A percentile compares a stretch with the other conserved stretches of the same genome.
These are phyloP conservation scores for Polytrichum formosum DNA, from an alignment of 225 moss, liverwort and hornwort genomes.

Conservation along the genomic window DNA sequence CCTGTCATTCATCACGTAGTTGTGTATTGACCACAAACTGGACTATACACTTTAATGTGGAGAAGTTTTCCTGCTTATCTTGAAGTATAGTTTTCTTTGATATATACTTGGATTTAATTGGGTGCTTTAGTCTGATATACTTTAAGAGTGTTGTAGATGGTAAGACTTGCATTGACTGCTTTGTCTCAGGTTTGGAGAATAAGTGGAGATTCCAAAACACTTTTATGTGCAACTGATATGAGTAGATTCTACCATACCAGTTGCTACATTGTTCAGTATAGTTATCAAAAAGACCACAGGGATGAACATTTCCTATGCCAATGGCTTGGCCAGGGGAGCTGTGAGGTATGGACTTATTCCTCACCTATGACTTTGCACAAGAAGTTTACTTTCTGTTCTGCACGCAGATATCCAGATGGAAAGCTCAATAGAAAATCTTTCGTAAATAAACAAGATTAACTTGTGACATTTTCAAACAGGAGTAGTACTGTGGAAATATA, in stretches of 20 bases:
- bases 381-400: too few relatives aligned
- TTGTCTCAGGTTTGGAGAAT: slow-evolving; percentile 46
- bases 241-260: slow-evolving; percentile 46
- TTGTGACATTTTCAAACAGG: too few relatives aligned
- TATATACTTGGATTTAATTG: too few relatives aligned
- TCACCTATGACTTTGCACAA: too few relatives aligned
- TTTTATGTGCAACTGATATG: slow-evolving; percentile 27
- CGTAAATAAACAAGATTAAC: slow-evolving; percentile 16
- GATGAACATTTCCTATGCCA: slow-evolving; percentile 47
- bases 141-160: not conserved
- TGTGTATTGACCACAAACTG: too few relatives aligned
- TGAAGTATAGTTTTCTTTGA: too few relatives aligned
- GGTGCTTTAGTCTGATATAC: too few relatives aligned
- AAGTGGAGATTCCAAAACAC: slow-evolving; percentile 28
- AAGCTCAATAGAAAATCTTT: slow-evolving; percentile 13
- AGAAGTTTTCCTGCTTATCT: too few relatives aligned
- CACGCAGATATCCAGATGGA: too few relatives aligned
- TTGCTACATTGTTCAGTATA: slow-evolving; percentile 50
- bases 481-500: too few relatives aligned
- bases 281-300: slow-evolving; percentile 41
- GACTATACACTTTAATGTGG: too few relatives aligned
- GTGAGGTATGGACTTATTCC: not conserved
- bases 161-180: not conserved
- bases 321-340: slow-evolving; percentile 36
- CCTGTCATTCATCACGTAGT: too few relatives aligned